phyloP scores from a whole-genome alignment of 2,329 filamentous ascomycete genomes.

The Penicillium sclerotigenum region DNA sequence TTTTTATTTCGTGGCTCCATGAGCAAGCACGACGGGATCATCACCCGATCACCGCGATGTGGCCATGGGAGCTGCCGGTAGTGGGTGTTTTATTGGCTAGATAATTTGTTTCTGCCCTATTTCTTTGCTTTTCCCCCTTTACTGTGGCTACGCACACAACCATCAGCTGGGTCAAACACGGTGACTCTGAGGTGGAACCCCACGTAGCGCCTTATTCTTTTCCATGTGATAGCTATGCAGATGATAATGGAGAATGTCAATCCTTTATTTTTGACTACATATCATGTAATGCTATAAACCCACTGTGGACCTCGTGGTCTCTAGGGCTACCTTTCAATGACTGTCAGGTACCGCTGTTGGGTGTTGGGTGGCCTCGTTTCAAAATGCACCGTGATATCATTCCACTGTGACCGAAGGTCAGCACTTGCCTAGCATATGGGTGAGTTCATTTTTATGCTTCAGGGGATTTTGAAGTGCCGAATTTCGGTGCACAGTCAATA shows the following conservation, averaged over 20 bases:
- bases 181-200: not conserved
- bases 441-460: not conserved
- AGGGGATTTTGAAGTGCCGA: not conserved
- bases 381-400: constrained; percentile 21
- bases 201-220: not conserved
- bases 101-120: constrained; percentile 4
- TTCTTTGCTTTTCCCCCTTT: constrained; percentile 1
- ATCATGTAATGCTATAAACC: not conserved
- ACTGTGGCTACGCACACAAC: not conserved
- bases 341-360: constrained; percentile 17
- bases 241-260: constrained; percentile 19
- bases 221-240: constrained; percentile 10
- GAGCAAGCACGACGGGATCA: not conserved
- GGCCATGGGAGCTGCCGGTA: not conserved
- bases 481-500: not conserved
- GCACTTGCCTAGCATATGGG: not conserved
- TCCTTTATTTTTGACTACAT: not conserved
- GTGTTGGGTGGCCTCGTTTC: constrained; percentile 6
- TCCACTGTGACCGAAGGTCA: not conserved
- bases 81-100: constrained; percentile 8
- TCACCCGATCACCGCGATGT: not conserved
- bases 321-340: not conserved
- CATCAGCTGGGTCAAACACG: not conserved
- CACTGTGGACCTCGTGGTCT: not conserved
- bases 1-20: not conserved